Evolutionary conservation across 768 basidiomycete species (phyloP), one percentile per base, ranked within the genome.

Genomic region (Lentinula guzmanii): DNA sequence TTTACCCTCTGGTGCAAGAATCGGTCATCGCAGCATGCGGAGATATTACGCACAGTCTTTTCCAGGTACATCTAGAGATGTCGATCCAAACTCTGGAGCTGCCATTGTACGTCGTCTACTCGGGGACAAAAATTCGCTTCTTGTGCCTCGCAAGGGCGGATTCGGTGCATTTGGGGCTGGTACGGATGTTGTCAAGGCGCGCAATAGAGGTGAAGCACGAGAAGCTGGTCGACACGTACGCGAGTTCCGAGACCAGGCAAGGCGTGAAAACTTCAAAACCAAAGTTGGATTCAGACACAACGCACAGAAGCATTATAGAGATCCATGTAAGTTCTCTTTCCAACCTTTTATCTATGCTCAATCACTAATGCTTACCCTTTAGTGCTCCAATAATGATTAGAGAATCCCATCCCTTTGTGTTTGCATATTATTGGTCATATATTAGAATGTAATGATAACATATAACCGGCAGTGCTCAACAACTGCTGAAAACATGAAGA

Each of bases 121-220:
- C 9, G 83, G 85, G 1, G 93, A 95, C 71, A 93, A 90, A 69
- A 88, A 93, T 67, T 85, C 87, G 0, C 90, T 89, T 0, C 79
- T 98, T 45, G 87, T 99, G 1, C 93, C 96, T 0, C 76, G 85
- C 11, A 88, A 81, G 66, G 95, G 92, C 41, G 95, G 91, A 1
- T 93, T 86, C 63, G 95, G 95, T 28, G 93, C 92, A 2, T 95
- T 81, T 68, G 95, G 95, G 1, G 75, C 75, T 9, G 94, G 93
- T 1, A 87, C 83, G 7, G 84, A 93, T 35, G 89, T 95, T 9
- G 83, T 98, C 63, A 92, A 89, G 71, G 96, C 94, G 21, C 81
- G 93, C 56, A 98, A 98, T 76, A 82, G 82, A n/a, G 97, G 97
- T 2, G 96, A 98, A 76, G 97, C 97, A 13, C 83, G 84, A 65